Evolutionary conservation across 768 basidiomycete genomes (phyloP).

Genomic region (Termitomyces sp.): DNA sequence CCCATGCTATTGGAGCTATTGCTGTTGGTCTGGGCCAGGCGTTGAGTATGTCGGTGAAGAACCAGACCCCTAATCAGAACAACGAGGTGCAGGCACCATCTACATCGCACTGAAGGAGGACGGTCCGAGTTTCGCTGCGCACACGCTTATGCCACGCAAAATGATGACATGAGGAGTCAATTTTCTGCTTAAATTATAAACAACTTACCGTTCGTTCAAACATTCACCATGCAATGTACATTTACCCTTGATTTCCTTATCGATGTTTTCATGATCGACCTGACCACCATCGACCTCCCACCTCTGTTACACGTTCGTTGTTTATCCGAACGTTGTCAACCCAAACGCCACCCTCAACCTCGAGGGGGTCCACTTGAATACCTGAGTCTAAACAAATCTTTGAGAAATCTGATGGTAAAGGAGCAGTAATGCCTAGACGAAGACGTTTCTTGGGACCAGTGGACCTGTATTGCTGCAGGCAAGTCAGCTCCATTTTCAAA

Average conservation of each 20-base stretch:
- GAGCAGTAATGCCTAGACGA: constrained; percentile 48
- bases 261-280: not conserved
- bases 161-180: not conserved
- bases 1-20: constrained; percentile 74
- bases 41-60: constrained; percentile 28
- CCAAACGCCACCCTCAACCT: constrained; percentile 39
- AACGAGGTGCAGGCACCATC: constrained; percentile 11
- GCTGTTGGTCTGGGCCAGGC: constrained; percentile 66
- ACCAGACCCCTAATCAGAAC: constrained; percentile 17
- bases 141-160: not conserved
- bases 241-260: not conserved
- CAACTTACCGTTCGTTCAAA: not conserved
- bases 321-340: constrained; percentile 34
- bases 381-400: constrained; percentile 40
- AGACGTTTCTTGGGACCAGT: constrained; percentile 40
- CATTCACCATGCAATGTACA: constrained; percentile 3
- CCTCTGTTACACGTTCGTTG: constrained; percentile 26
- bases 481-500: not conserved
- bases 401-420: constrained; percentile 51
- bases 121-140: not conserved
- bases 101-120: constrained; percentile 4
- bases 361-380: constrained; percentile 32
- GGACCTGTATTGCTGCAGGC: constrained; percentile 40
- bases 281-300: constrained; percentile 29
- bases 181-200: not conserved